Evolutionary conservation across 345 rosid genomes (phyloP).

Genomic region (Brassica cretica): DNA sequence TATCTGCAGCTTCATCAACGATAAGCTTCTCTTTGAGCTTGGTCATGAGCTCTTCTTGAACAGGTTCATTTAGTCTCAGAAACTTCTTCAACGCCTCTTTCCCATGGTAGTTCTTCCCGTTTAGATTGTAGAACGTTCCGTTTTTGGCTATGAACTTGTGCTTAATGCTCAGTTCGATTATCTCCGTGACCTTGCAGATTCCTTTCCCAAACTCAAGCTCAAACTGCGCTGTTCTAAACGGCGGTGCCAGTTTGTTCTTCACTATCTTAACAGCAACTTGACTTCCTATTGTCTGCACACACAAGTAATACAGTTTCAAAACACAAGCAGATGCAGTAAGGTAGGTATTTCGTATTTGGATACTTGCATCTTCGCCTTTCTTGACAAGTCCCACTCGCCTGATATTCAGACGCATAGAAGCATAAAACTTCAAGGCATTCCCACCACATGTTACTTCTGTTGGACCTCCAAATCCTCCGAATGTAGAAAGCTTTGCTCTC

Average conservation of each 20-base stretch:
- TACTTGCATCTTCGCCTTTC: constrained; percentile 86
- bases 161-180: constrained; percentile 72
- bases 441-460: constrained; percentile 98
- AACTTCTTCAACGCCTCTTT: constrained; percentile 74
- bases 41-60: constrained; percentile 58
- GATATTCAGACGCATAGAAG: constrained; percentile 86
- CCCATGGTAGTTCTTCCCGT: constrained; percentile 63
- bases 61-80: constrained; percentile 48
- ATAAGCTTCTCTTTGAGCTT: constrained; percentile 68
- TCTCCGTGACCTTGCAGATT: constrained; percentile 67
- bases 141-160: constrained; percentile 65
- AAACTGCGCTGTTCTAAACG: constrained; percentile 76
- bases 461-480: constrained; percentile 93
- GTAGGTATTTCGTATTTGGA: not conserved
- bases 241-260: constrained; percentile 96
- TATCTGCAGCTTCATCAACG: constrained; percentile 29
- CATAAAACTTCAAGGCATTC: constrained; percentile 96
- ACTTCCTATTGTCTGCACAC: constrained; percentile 64
- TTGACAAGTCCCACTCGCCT: constrained; percentile 69
- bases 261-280: constrained; percentile 79
- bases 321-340: constrained; percentile 16
- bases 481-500: constrained; percentile 85
- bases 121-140: constrained; percentile 50
- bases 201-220: constrained; percentile 98
- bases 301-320: constrained; percentile 19